Evolutionary conservation across 306 rosid species (phyloP).

Genomic region (Oxytropis ochrocephala): DNA sequence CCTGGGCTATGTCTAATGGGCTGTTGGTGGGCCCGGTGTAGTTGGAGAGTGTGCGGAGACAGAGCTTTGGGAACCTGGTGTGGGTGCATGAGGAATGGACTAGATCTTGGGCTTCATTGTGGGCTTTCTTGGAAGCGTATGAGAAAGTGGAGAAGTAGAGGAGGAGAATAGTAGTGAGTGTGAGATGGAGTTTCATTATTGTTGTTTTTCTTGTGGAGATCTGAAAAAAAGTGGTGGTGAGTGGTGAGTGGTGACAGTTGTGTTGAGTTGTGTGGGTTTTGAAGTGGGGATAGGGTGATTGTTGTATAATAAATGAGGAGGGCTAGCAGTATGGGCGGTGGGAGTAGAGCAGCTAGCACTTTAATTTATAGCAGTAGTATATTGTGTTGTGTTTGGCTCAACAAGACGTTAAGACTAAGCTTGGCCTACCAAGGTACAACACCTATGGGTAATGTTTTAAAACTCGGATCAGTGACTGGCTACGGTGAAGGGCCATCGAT

Average conservation of each 20-base stretch:
- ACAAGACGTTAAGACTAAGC: no score
- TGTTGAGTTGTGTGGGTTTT: neutral
- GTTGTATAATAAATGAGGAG: neutral
- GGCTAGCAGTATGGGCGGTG: neutral
- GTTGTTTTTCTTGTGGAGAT: neutral
- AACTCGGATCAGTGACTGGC: no score
- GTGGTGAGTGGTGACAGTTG: neutral
- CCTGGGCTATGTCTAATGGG: constrained; percentile 49
- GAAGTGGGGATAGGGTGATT: neutral
- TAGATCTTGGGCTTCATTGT: constrained; percentile 31
- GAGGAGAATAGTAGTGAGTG: neutral
- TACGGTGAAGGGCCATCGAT: no score
- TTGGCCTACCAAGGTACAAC: no score
- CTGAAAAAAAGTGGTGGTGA: neutral
- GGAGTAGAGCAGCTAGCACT: neutral
- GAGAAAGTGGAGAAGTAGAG: neutral
- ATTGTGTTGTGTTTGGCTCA: neutral
- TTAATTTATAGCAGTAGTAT: neutral
- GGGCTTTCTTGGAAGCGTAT: neutral
- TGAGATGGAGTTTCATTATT: neutral
- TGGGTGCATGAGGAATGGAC: constrained; percentile 63
- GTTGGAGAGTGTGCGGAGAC: constrained; percentile 57
- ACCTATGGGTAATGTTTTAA: no score
- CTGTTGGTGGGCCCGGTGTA: constrained; percentile 46
- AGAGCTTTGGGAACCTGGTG: constrained; percentile 59